Base-by-base conservation (phyloP, 192 early-diverging fungal species). In the Coemansia sp. region DNA sequence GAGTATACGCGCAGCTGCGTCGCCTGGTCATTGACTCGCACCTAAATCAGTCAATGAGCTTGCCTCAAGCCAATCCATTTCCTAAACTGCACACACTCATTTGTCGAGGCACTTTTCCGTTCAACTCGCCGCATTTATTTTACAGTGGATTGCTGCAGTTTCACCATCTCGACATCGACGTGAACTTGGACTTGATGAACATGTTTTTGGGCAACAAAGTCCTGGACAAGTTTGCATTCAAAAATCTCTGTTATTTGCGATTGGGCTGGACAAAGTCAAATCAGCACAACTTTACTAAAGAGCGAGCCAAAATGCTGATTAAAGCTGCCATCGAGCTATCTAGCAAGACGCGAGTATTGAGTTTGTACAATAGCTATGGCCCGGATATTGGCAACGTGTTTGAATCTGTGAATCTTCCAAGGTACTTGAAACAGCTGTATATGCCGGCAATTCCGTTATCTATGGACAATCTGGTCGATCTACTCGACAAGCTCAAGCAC, bases 41-140 rank as follows among this genome's bases (percentile, higher is more conserved):
- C 10, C 10, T 34, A 34, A 34, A 6, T 6, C 32, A 34, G 7
- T 2, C 32, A 5, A 34, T 34, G 2, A 34, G 32, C 12, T 11
- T 21, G 11, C 28, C 45, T 11, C 45, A 26, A 20, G 14, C 12
- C 6, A 47, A 47, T 28, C 45, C 45, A 28, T 47, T 47, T n/a
- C 45, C 45, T 12, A 11, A 28, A n/a, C 45, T 47, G 2, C 5
- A 47, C 12, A 30, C 45, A n/a, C 45, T 47, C 21, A 47, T 26
- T 23, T 47, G 45, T 23, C 8, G 45, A 21, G 45, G 45, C 14
- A 26, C n/a, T n/a, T 47, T 47, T 28, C 45, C 45, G n/a, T 47
- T 47, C 8, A 28, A n/a, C 26, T 47, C 45, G 11, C 18, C 45
- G 6, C 14, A 28, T 21, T 30, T 47, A 7, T 47, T 47, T n/a